phyloP scores from a whole-genome alignment of 148 eudicot species.

The Cornus controversa region DNA sequence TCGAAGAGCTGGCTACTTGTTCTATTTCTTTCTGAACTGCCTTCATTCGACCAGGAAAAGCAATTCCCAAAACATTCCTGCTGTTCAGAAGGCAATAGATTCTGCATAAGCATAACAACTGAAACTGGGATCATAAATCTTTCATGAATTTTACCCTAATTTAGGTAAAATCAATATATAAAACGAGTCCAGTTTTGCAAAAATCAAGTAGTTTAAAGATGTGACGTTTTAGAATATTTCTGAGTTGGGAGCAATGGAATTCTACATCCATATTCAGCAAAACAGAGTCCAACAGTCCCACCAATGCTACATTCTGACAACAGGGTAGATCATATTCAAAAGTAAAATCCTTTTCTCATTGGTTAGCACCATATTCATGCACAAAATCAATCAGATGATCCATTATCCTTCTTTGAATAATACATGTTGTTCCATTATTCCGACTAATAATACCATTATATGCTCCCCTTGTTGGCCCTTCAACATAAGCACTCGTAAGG shows the following conservation, averaged over 20 bases:
- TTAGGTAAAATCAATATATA: not conserved
- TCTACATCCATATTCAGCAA: not conserved
- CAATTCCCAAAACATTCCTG: not conserved
- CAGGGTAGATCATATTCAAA: not conserved
- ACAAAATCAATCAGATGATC: not conserved
- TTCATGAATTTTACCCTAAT: not conserved
- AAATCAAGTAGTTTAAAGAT: not conserved
- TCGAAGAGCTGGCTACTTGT: not conserved
- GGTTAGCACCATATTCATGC: too few relatives aligned
- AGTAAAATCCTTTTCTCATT: too few relatives aligned
- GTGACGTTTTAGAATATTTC: not conserved
- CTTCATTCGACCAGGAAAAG: not conserved
- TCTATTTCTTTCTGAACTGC: not conserved
- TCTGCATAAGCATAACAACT: not conserved
- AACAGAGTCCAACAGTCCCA: not conserved
- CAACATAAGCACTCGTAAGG: not conserved
- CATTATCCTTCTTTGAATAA: not conserved
- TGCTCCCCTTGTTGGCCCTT: not conserved
- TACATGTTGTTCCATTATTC: not conserved
- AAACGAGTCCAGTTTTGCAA: not conserved
- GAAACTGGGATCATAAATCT: not conserved
- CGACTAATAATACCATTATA: not conserved
- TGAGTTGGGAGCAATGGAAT: not conserved
- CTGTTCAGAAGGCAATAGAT: not conserved
- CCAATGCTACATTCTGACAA: not conserved